Evolutionary conservation across 805 yeast species (phyloP), one percentile per base, ranked within the genome.

Genomic region (Saturnispora sekii): DNA sequence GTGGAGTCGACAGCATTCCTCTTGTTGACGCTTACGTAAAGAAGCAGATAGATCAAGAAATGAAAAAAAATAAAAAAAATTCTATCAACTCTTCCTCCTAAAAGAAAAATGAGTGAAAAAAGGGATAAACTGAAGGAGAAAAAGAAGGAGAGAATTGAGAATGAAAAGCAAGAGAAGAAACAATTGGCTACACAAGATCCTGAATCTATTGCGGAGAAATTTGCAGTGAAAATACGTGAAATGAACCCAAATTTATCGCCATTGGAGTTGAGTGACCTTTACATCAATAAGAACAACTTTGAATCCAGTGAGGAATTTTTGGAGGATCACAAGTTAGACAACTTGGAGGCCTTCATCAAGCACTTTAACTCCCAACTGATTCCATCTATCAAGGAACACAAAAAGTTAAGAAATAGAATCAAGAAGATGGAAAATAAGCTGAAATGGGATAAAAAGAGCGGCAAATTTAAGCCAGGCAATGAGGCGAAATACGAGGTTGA

Each of bases 221-320:
- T 89, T 41, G 81, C 87, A 26, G 63, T 72, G 8, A 66, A 75
- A 49, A 68, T 84, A n/a, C 67, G 83, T 38, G 72, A 69, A 46
- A 67, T 72, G 49, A 74, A 82, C 55, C 74, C 80, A 11, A 81
- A 83, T 50, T 68, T 85, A 31, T 79, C 94, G 18, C 76, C 86
- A 3, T 63, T 89, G 45, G 96, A 89, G 58, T 69, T 86, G 48
- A 67, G 77, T 16, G 95, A 84, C 40, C 54, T 74, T 42, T 80
- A 79, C 54, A 51, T 73, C 2, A 68, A 72, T 60, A 76, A 76
- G 59, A 49, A 66, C 5, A 73, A 76, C 49, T 70, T 88, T 52
- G 67, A 79, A 35, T 77, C 80, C 35, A 80, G 90, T 0, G 70
- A 79, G 1, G 78, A 72, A 32, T 81, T 74, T 54, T 71, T 68